These are phyloP conservation scores for Lycium ferocissimum DNA, from an alignment of 257 asterid genomes.

Conservation along the genomic window DNA sequence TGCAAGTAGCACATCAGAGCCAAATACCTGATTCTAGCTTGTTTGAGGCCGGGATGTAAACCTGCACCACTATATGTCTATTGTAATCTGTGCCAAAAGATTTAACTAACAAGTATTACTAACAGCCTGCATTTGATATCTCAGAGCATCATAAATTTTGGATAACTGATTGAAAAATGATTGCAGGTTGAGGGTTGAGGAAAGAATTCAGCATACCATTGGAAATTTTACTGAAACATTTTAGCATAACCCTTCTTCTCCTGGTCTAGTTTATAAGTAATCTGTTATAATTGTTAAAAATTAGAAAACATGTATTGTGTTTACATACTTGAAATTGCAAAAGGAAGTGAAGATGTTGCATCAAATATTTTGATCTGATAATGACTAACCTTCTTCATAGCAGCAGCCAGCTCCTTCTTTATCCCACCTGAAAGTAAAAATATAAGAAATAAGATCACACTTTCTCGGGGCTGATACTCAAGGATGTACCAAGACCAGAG, in stretches of 20 bases:
- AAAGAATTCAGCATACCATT: constrained; percentile 39
- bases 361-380: constrained; percentile 33
- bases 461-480: background rate
- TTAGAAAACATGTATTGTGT: background rate
- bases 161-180: background rate
- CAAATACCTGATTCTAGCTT: constrained; percentile 22
- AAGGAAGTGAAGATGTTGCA: constrained; percentile 24
- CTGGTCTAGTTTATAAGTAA: constrained; percentile 63
- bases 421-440: constrained; percentile 57
- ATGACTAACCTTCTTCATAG: constrained; percentile 67
- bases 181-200: constrained; percentile 19
- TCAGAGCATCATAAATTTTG: constrained; percentile 7
- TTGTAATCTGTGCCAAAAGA: constrained; percentile 20
- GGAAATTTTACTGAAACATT: constrained; percentile 63
- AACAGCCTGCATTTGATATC: constrained; percentile 23
- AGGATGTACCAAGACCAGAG: background rate
- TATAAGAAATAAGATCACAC: background rate
- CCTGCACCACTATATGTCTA: background rate
- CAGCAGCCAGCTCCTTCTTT: constrained; percentile 72
- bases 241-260: constrained; percentile 66
- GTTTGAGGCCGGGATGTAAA: constrained; percentile 6
- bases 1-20: background rate
- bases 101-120: constrained; percentile 20
- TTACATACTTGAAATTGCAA: background rate
- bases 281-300: constrained; percentile 43